Conservation (phyloP, 140 eudicot species). For the Flaveria floridana region DNA sequence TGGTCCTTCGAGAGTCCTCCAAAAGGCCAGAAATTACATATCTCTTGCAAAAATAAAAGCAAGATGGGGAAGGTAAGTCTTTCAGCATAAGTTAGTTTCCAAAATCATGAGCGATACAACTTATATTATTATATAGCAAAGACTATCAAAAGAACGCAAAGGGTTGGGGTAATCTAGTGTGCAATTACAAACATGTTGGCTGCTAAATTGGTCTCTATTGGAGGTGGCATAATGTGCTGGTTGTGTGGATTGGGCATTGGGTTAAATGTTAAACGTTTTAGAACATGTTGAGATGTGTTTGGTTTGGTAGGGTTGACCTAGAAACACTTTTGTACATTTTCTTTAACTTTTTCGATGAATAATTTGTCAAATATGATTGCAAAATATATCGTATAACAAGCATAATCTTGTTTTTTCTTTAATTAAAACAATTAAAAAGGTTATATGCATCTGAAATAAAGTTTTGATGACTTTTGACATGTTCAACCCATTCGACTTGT, state of each 20-base stretch:
- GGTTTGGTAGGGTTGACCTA: not conserved
- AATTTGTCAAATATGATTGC: conserved; percentile 5
- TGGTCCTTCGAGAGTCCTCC: conserved; percentile 99
- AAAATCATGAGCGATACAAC: not conserved
- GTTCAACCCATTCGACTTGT: not conserved
- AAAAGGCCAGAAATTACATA: conserved; percentile 95
- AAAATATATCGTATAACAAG: not conserved
- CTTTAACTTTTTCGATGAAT: not conserved
- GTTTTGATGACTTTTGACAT: not conserved
- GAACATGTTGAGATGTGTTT: not conserved
- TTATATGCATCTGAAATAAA: not conserved
- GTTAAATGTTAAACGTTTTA: not conserved
- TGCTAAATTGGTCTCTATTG: too few species aligned
- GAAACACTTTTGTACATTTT: not conserved
- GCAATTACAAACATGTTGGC: not conserved
- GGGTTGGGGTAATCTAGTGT: conserved; percentile 19
- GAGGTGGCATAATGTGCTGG: not conserved
- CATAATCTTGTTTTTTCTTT: not conserved
- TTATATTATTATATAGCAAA: not conserved
- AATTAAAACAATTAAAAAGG: not conserved
- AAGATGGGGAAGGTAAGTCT: conserved; percentile 85
- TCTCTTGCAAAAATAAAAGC: conserved; percentile 97
- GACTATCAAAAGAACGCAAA: not conserved
- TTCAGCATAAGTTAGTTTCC: conserved; percentile 16
- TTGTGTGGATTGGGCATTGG: not conserved